A percentile compares a stretch with the other conserved stretches of the same genome.
Evolutionary conservation across 2,329 filamentous ascomycete species (phyloP).

Genomic region (Aspergillus fumigatus): DNA sequence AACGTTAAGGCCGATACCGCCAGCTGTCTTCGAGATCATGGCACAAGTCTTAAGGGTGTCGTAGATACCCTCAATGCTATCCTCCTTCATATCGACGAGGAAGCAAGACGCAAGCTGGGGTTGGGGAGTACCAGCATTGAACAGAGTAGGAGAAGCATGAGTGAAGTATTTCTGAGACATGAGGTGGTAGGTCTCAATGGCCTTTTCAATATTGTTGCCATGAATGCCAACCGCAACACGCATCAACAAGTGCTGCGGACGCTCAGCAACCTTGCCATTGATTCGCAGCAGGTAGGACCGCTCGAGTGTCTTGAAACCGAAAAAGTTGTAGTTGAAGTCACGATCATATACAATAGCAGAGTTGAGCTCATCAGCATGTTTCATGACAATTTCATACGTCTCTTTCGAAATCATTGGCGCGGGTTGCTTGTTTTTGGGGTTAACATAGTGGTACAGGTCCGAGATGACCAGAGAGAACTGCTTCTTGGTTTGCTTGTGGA

Average conservation of each 20-base stretch:
- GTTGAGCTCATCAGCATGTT: constrained; percentile 94
- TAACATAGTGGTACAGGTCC: constrained; percentile 93
- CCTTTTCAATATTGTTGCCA: constrained; percentile 89
- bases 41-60: constrained; percentile 98
- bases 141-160: constrained; percentile 93
- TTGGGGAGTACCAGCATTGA: constrained; percentile 94
- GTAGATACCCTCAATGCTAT: constrained; percentile 99
- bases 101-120: constrained; percentile 97
- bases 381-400: constrained; percentile 90
- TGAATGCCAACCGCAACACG: constrained; percentile 96
- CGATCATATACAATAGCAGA: constrained; percentile 98
- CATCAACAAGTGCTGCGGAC: constrained; percentile 99
- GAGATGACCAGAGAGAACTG: constrained; percentile 94
- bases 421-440: constrained; percentile 77
- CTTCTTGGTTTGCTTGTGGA: constrained; percentile 99
- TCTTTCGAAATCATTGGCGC: constrained; percentile 94
- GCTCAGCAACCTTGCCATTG: constrained; percentile 91
- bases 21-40: constrained; percentile 99
- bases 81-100: constrained; percentile 98
- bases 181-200: constrained; percentile 95
- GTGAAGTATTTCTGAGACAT: constrained; percentile 99
- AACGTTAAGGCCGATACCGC: constrained; percentile 93
- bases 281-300: constrained; percentile 95
- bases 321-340: constrained; percentile 99
- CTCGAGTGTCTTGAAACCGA: constrained; percentile 98